Evolutionary conservation across 352 stramenopile genomes (phyloP), one percentile per base, ranked within the genome.

Genomic region (Globisporangium paroecandrum): DNA sequence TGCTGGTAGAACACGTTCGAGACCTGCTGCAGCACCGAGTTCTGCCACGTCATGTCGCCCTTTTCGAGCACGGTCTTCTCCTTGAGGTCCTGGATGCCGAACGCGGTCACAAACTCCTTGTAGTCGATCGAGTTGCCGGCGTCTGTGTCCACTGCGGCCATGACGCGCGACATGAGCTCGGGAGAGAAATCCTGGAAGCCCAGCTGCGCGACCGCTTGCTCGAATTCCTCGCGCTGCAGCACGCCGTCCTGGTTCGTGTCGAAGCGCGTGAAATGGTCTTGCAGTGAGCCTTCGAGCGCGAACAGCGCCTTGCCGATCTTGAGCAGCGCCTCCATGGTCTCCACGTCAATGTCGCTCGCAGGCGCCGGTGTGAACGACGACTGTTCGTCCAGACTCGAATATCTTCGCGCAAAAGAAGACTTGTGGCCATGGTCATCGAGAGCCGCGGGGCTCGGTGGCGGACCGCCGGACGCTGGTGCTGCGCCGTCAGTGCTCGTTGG

Each of bases 1-100:
- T 98, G 92, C 81, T 98, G 92, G 71, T 97, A 98, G 67, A 98
- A 93, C 60, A 97, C 93, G 73, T 98, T 98, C 47, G 93, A 94
- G 34, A 98, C 90, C 62, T 97, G 89, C 71, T 98, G 92, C 43
- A 98, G 78, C 54, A 98, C 87, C 18, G 89, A 82, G 68, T 97
- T 91, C 75, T 98, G 90, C 93, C 93, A 98, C 72, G 79, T 96
- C 75, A 87, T 71, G 68, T 85, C 85, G 27, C 83, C 84, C 25
- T 78, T 81, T 32, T 78, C 81, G 1, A 90, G 72, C 38, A 74
- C 76, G 15, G 68, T 62, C 62, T 84, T 75, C 55, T 93, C 89
- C 63, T 89, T 94, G 13, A 73, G 29, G 69, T 97, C 89, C 63
- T 92, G 80, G n/a, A 97, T 76, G 27, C 78, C 81, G 58, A 98